A percentile compares a stretch with the other conserved stretches of the same genome.
Evolutionary conservation across 208 protist genomes (phyloP).

Genomic region (Borovskyia barvae): DNA sequence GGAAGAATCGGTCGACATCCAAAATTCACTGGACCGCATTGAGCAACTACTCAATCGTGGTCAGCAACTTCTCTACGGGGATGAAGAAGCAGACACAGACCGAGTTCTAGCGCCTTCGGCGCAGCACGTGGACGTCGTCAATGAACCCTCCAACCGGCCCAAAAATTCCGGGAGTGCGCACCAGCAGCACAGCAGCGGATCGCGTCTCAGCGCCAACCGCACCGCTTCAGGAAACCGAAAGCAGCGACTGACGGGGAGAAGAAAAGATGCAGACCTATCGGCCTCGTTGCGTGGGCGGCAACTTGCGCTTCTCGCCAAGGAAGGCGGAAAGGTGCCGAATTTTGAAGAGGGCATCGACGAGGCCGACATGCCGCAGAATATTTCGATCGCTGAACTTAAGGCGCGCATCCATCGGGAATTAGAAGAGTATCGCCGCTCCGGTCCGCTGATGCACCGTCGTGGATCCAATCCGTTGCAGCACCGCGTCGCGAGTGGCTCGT

Average conservation of each 20-base stretch:
- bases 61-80: slow-evolving; percentile 51
- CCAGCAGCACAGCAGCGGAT: too few relatives aligned
- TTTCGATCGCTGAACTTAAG: slow-evolving; percentile 45
- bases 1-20: slow-evolving; percentile 28
- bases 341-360: slow-evolving; percentile 48
- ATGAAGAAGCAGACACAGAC: slow-evolving; percentile 18
- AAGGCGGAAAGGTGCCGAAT: slow-evolving; percentile 20
- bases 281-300: slow-evolving; percentile 21
- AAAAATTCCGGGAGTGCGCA: too few relatives aligned
- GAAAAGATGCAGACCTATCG: slow-evolving; percentile 17
- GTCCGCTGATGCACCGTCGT: slow-evolving; percentile 35
- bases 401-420: slow-evolving; percentile 62
- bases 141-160: too few relatives aligned
- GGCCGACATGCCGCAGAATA: slow-evolving; percentile 37
- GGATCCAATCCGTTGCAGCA: too few relatives aligned
- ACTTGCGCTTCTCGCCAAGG: slow-evolving; percentile 21
- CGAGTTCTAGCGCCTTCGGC: too few relatives aligned
- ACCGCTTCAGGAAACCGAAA: too few relatives aligned
- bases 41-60: slow-evolving; percentile 47
- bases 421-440: slow-evolving; percentile 58
- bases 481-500: too few relatives aligned
- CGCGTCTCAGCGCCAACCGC: too few relatives aligned
- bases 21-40: slow-evolving; percentile 53
- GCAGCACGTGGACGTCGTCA: too few relatives aligned
- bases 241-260: too few relatives aligned